Conservation (phyloP, 352 stramenopile genomes). For the Pythium diclinum region DNA sequence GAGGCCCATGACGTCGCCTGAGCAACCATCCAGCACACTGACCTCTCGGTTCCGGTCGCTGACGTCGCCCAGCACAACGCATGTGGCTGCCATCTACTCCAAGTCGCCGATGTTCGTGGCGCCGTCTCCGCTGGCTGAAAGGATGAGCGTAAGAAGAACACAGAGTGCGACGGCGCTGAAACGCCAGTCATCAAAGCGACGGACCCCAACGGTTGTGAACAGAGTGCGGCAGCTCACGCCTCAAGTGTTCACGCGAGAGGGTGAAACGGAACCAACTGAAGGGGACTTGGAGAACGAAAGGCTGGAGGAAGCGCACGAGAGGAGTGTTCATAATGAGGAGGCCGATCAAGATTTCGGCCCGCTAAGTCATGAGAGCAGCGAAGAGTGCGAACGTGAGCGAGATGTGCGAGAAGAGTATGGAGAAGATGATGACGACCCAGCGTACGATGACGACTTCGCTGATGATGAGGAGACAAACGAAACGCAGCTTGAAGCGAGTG, state of each 20-base stretch:
- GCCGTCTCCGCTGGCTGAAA: slow-evolving; percentile 42
- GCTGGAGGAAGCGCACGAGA: neutral
- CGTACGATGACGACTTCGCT: neutral
- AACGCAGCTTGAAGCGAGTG: neutral
- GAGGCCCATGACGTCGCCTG: slow-evolving; percentile 15
- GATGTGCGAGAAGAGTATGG: neutral
- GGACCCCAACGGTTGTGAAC: neutral
- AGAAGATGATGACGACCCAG: neutral
- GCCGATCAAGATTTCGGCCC: neutral
- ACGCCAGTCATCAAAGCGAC: neutral
- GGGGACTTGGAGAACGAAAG: neutral
- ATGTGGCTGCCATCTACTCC: slow-evolving; percentile 32
- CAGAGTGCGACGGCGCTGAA: slow-evolving; percentile 5
- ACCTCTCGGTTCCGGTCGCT: neutral
- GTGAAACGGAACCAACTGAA: neutral
- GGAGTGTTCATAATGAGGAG: neutral
- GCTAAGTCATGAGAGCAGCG: neutral
- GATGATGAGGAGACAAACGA: neutral
- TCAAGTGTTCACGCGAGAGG: neutral
- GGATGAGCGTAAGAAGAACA: slow-evolving; percentile 23
- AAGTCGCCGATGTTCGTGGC: slow-evolving; percentile 40
- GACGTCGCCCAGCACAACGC: neutral
- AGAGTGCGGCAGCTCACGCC: neutral
- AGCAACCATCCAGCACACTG: neutral
- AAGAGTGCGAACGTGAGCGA: neutral